These are phyloP conservation scores for Talaromyces sp. DNA, from an alignment of 2,329 filamentous ascomycete genomes.

Conservation along the genomic window DNA sequence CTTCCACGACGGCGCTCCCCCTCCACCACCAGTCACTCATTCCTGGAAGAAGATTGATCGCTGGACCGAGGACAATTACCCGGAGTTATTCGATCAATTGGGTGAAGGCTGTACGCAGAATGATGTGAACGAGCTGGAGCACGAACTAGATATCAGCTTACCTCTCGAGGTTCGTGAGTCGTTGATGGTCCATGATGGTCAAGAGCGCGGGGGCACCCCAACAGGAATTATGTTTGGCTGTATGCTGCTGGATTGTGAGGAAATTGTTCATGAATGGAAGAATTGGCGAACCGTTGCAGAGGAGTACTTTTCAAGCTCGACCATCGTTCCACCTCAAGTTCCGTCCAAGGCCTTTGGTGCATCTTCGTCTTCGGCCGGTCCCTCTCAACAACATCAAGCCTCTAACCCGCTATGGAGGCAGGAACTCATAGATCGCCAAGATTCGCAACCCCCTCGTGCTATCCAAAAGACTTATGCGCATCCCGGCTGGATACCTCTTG, in stretches of 20 bases:
- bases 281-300: constrained; percentile 94
- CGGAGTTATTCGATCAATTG: constrained; percentile 88
- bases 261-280: constrained; percentile 96
- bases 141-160: constrained; percentile 89
- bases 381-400: constrained; percentile 54
- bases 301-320: constrained; percentile 69
- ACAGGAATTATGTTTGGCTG: constrained; percentile 90
- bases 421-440: constrained; percentile 78
- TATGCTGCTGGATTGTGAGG: constrained; percentile 97
- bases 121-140: constrained; percentile 94
- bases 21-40: constrained; percentile 80
- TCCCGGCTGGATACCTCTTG: constrained; percentile 90
- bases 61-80: constrained; percentile 94
- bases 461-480: constrained; percentile 93
- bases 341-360: constrained; percentile 67
- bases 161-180: constrained; percentile 94
- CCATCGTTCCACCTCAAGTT: constrained; percentile 56
- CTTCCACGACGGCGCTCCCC: constrained; percentile 87
- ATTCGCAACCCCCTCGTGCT: constrained; percentile 80
- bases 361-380: constrained; percentile 60
- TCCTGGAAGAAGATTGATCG: constrained; percentile 93
- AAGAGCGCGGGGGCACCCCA: constrained; percentile 86
- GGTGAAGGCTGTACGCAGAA: constrained; percentile 90
- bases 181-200: constrained; percentile 87
- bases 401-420: constrained; percentile 74